These are phyloP conservation scores for Claviceps africana DNA, from an alignment of 2,329 filamentous ascomycete genomes.

Conservation along the genomic window DNA sequence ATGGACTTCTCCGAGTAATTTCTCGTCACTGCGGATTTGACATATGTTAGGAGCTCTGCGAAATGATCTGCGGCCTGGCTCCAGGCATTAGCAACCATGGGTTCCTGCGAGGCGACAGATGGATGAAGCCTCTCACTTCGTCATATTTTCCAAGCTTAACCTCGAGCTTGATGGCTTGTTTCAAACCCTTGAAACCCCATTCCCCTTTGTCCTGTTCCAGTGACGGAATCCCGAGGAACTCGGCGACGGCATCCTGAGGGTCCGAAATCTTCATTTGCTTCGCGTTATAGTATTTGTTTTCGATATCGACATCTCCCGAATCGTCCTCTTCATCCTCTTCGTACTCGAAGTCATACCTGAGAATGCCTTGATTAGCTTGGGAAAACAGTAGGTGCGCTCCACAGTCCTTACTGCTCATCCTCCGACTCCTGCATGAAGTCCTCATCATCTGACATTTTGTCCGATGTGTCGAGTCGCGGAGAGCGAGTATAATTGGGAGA, in stretches of 20 bases:
- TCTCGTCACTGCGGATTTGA: slow-evolving; percentile 89
- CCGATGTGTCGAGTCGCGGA: too few relatives aligned
- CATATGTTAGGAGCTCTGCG: slow-evolving; percentile 87
- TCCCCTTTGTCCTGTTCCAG: slow-evolving; percentile 87
- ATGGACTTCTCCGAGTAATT: slow-evolving; percentile 99
- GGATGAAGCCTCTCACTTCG: slow-evolving; percentile 38
- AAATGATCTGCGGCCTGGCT: slow-evolving; percentile 78
- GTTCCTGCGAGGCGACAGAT: neutral
- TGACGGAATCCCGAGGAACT: slow-evolving; percentile 78
- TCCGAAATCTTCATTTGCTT: slow-evolving; percentile 88
- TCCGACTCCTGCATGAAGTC: slow-evolving; percentile 36
- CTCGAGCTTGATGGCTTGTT: slow-evolving; percentile 95
- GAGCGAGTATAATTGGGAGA: too few relatives aligned
- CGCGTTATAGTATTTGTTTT: slow-evolving; percentile 99
- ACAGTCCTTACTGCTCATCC: slow-evolving; percentile 26
- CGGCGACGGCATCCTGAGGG: slow-evolving; percentile 75
- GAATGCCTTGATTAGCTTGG: slow-evolving; percentile 4
- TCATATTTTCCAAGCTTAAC: slow-evolving; percentile 84
- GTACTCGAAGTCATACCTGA: slow-evolving; percentile 87
- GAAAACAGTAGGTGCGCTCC: neutral
- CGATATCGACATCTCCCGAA: slow-evolving; percentile 79
- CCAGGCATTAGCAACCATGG: slow-evolving; percentile 11
- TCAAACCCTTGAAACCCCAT: slow-evolving; percentile 96
- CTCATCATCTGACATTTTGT: slow-evolving; percentile 36
- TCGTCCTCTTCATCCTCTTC: slow-evolving; percentile 86